These are phyloP conservation scores for Colletotrichum gigasporum DNA, from an alignment of 2,329 filamentous ascomycete genomes.

Conservation along the genomic window DNA sequence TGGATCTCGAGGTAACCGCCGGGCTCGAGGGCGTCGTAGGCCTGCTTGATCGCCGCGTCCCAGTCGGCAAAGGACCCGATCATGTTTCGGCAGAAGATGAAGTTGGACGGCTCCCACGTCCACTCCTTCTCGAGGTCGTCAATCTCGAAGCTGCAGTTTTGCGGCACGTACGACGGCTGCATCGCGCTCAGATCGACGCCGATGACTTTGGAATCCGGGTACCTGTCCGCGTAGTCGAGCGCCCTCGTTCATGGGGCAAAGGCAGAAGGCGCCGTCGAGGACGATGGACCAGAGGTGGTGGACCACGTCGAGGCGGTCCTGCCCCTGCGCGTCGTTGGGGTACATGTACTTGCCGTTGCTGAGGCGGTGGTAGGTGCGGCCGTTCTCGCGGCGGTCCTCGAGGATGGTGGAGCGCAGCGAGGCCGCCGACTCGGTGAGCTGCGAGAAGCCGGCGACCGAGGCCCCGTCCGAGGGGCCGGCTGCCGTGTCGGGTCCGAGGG, in stretches of 20 bases:
- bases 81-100: too few species aligned
- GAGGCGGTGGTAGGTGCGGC: conserved; percentile 58
- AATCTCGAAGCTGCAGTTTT: conserved; percentile 71
- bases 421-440: too few species aligned
- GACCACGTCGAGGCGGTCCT: conserved; percentile 46
- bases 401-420: conserved; percentile 53
- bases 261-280: conserved; percentile 43
- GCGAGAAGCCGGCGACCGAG: too few species aligned
- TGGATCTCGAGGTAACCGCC: too few species aligned
- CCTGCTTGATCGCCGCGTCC: too few species aligned
- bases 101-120: too few species aligned
- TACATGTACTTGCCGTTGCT: conserved; percentile 50
- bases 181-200: conserved; percentile 68
- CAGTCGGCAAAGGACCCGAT: too few species aligned
- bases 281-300: conserved; percentile 47
- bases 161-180: conserved; percentile 65
- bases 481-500: too few species aligned
- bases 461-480: too few species aligned
- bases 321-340: conserved; percentile 30
- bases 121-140: conserved; percentile 69
- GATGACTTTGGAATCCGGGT: conserved; percentile 56
- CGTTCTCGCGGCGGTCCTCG: conserved; percentile 56
- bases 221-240: conserved; percentile 53
- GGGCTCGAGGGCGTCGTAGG: too few species aligned
- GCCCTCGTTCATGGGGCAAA: conserved; percentile 50